These are phyloP conservation scores for Saitozyma sp. DNA, from an alignment of 768 basidiomycete genomes.

Conservation along the genomic window DNA sequence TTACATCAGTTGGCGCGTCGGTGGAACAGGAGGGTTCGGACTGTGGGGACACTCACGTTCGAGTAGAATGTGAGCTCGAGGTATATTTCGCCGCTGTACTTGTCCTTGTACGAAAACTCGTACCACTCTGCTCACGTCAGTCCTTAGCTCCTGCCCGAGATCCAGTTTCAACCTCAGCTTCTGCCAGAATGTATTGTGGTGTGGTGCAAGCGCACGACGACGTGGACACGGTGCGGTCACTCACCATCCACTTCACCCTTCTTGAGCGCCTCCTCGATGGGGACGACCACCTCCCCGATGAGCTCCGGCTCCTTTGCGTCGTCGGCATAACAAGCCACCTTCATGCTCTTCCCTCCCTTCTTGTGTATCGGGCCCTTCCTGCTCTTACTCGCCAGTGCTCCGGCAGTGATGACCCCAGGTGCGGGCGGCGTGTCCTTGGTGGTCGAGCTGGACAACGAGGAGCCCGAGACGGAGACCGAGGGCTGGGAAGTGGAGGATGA, in stretches of 20 bases:
- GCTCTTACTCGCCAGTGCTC: slow-evolving; percentile 38
- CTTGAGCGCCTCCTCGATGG: slow-evolving; percentile 74
- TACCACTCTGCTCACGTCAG: slow-evolving; percentile 76
- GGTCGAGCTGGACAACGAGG: slow-evolving; percentile 5
- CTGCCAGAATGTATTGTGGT: too few relatives aligned
- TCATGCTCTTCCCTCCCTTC: slow-evolving; percentile 58
- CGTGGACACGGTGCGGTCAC: slow-evolving; percentile 39
- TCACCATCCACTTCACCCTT: slow-evolving; percentile 89
- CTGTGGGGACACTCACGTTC: slow-evolving; percentile 54
- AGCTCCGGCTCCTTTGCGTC: slow-evolving; percentile 76
- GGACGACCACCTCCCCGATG: slow-evolving; percentile 72
- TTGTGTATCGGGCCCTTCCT: slow-evolving; percentile 37
- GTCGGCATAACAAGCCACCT: slow-evolving; percentile 76
- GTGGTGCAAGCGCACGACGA: too few relatives aligned
- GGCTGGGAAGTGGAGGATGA: slow-evolving; percentile 16
- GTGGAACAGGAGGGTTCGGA: background rate
- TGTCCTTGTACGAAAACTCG: slow-evolving; percentile 73
- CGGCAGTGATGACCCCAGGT: slow-evolving; percentile 31
- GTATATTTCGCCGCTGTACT: slow-evolving; percentile 78
- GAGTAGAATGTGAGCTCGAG: slow-evolving; percentile 93
- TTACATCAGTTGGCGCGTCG: background rate
- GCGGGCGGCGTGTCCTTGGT: slow-evolving; percentile 1
- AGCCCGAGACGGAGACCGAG: slow-evolving; percentile 15
- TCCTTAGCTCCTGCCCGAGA: background rate
- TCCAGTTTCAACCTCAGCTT: too few relatives aligned